Evolutionary conservation across 495 filamentous ascomycete genomes (phyloP), one percentile per base, ranked within the genome.

Genomic region (Penicillium chermesinum): DNA sequence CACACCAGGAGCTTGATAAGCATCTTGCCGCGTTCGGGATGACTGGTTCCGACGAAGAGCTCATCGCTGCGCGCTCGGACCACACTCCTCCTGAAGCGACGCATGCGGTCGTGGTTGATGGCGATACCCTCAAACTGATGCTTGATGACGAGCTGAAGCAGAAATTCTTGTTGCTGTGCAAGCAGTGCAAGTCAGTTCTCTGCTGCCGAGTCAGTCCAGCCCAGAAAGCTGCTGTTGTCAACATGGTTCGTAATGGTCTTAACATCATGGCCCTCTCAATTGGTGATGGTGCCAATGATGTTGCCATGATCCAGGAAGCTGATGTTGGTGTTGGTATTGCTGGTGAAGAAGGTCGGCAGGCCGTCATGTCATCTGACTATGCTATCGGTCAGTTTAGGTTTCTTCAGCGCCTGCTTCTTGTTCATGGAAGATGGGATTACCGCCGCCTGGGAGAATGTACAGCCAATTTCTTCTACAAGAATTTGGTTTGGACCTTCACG

Each of bases 381-480:
- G 93, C 93, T 32, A 96, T 99, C 60, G 94, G 90, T 14, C 94
- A 99, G 66, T 99, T 99, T 74, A 82, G 91, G 19, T 99, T 90
- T 70, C 74, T 99, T 33, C 85, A 91, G 57, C 81, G 94, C 45
- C 78, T 99, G 38, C 80, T 97, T 43, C 80, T 99, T 38, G 91
- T 99, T 22, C 94, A 99, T 64, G 94, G 94, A 33, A 81, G 94
- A 50, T 99, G 93, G 88, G 94, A 88, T 30, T 99, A 99, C 67
- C 78, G 91, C 22, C 83, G 94, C 53, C 71, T 97, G 63, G 90
- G 82, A 41, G 94, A 99, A 76, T 86, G 87, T 20, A 95, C 91
- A 54, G 88, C 90, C 59, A 99, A 99, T 63, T 99, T 99, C 79
- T 99, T 99, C 75, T 99, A 99, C 79, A 99, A 99, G 87, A 97